These are phyloP conservation scores for Crithidia mellificae DNA, from an alignment of 208 protist species.

Conservation along the genomic window DNA sequence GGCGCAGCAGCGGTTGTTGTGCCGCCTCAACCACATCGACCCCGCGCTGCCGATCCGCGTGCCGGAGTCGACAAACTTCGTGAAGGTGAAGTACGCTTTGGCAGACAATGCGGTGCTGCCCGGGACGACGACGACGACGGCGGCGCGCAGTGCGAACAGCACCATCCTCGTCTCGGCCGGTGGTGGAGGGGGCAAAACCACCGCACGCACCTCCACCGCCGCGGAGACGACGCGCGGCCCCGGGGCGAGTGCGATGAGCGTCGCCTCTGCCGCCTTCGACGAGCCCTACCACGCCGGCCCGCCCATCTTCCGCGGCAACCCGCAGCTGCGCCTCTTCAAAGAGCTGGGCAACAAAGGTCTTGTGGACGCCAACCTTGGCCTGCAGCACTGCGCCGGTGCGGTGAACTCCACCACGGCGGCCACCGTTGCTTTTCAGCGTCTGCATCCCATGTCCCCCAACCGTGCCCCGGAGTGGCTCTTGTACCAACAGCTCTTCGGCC, in stretches of 20 bases:
- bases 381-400: constrained; percentile 52
- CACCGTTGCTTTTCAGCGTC: constrained; percentile 68
- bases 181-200: neutral
- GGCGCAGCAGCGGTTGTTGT: constrained; percentile 70
- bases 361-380: constrained; percentile 29
- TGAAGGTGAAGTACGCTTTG: constrained; percentile 81
- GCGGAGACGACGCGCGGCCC: neutral
- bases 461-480: constrained; percentile 83
- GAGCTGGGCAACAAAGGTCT: constrained; percentile 46
- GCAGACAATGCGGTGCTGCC: constrained; percentile 13
- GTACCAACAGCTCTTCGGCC: constrained; percentile 77
- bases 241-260: neutral
- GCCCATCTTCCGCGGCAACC: constrained; percentile 43
- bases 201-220: neutral
- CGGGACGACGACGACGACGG: no score
- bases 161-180: neutral
- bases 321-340: constrained; percentile 60
- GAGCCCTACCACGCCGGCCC: neutral
- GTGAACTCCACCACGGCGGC: constrained; percentile 73
- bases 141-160: neutral
- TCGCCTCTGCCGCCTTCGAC: neutral
- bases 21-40: constrained; percentile 79
- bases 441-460: constrained; percentile 86
- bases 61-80: constrained; percentile 68
- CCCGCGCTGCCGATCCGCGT: constrained; percentile 63